Evolutionary conservation across 345 rosid genomes (phyloP).

Genomic region (Psidium friedrichsthalianum): DNA sequence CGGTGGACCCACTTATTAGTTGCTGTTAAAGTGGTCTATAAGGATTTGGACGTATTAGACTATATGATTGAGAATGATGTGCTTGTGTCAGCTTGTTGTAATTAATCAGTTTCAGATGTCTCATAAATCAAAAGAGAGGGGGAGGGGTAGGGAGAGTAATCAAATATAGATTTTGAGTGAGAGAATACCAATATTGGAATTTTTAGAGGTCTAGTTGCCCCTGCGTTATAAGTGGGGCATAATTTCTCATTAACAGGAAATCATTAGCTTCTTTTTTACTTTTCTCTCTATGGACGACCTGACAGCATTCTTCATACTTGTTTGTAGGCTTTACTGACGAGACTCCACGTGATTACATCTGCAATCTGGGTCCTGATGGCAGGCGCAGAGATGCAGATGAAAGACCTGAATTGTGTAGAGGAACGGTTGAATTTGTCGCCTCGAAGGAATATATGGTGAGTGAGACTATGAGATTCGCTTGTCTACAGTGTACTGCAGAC

Average conservation of each 20-base stretch:
- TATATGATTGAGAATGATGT: neutral
- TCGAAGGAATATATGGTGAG: constrained; percentile 90
- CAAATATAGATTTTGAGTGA: neutral
- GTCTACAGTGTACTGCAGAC: neutral
- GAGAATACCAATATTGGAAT: neutral
- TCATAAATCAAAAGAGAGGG: neutral
- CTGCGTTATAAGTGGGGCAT: neutral
- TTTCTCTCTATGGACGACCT: neutral
- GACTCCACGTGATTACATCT: constrained; percentile 79
- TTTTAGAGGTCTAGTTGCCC: neutral
- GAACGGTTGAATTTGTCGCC: constrained; percentile 92
- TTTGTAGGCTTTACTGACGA: constrained; percentile 67
- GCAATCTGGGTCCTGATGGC: constrained; percentile 91
- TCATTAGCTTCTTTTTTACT: neutral
- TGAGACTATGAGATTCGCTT: constrained; percentile 1
- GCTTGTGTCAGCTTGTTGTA: neutral
- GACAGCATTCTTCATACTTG: neutral
- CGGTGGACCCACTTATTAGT: neutral
- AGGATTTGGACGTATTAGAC: neutral
- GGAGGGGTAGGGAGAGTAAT: neutral
- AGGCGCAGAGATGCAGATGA: constrained; percentile 93
- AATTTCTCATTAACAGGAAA: neutral
- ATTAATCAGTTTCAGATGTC: neutral
- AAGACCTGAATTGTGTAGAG: constrained; percentile 92
- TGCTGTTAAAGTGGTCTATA: neutral